phyloP scores from a whole-genome alignment of 1,139 yeast genomes.

The Diutina pseudorugosa region DNA sequence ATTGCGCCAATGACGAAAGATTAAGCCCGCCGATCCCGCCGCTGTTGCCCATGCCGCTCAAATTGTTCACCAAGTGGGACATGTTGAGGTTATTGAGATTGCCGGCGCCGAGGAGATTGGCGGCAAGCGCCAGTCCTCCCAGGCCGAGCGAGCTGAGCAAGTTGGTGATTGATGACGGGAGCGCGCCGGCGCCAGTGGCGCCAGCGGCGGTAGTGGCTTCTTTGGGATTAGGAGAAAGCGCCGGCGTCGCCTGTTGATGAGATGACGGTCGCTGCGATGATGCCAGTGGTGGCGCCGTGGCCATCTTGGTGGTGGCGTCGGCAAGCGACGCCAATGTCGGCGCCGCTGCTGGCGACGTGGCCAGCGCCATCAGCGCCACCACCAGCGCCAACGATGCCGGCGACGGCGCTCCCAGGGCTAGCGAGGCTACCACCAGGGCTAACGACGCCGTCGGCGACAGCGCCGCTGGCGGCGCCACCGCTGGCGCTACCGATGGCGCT shows the following conservation, averaged over 20 bases:
- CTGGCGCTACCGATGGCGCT: background rate
- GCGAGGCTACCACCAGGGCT: background rate
- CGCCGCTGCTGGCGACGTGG: background rate
- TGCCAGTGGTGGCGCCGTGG: too few relatives aligned
- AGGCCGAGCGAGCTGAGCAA: background rate
- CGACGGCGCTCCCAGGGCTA: background rate
- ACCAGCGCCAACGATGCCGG: background rate
- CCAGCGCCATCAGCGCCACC: background rate
- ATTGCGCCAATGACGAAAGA: slow-evolving; percentile 27
- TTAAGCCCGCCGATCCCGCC: slow-evolving; percentile 26
- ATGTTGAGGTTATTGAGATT: slow-evolving; percentile 32
- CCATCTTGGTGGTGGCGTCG: too few relatives aligned
- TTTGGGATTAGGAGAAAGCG: background rate
- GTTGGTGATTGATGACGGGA: background rate
- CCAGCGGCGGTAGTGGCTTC: too few relatives aligned
- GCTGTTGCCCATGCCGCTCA: slow-evolving; percentile 19
- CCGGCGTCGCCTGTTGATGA: background rate
- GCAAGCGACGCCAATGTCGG: background rate
- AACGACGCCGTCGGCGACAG: background rate
- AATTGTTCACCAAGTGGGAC: slow-evolving; percentile 32
- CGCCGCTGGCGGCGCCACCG: background rate
- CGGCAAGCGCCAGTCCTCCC: background rate
- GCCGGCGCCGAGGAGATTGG: slow-evolving; percentile 25
- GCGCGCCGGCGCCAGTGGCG: too few relatives aligned
- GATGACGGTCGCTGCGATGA: too few relatives aligned